Evolutionary conservation across 768 basidiomycete genomes (phyloP).

Genomic region (Amanita thiersii): DNA sequence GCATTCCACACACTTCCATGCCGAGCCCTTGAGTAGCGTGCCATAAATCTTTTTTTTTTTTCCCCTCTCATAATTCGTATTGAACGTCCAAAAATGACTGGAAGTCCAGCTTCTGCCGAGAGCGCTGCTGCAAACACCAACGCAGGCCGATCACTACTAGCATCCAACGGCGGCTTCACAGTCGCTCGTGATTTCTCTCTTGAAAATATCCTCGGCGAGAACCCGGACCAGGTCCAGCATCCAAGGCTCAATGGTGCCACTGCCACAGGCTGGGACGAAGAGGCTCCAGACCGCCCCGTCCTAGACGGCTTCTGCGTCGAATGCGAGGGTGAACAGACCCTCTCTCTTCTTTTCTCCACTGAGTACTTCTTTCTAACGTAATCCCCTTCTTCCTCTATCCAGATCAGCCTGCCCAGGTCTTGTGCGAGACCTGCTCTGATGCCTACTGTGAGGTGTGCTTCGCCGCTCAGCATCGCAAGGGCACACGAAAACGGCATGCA

Average conservation of each 20-base stretch:
- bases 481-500: constrained; percentile 59
- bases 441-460: constrained; percentile 83
- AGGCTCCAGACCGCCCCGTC: constrained; percentile 35
- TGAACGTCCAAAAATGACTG: not conserved
- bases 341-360: constrained; percentile 1
- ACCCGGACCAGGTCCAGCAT: constrained; percentile 57
- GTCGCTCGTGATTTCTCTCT: constrained; percentile 39
- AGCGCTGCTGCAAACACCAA: not conserved
- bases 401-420: constrained; percentile 80
- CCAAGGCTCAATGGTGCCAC: constrained; percentile 31
- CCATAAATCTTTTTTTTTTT: not conserved
- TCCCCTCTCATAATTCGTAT: not conserved
- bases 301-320: constrained; percentile 71
- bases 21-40: not conserved
- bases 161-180: no score
- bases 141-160: no score
- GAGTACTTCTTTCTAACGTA: constrained; percentile 10
- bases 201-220: constrained; percentile 58
- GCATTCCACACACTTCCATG: not conserved
- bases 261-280: constrained; percentile 62
- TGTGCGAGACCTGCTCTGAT: constrained; percentile 67
- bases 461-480: constrained; percentile 77
- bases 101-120: not conserved
- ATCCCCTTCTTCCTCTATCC: no score
- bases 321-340: constrained; percentile 63